These are phyloP conservation scores for Picea glauca DNA, from an alignment of 75 land plant species.

Conservation along the genomic window DNA sequence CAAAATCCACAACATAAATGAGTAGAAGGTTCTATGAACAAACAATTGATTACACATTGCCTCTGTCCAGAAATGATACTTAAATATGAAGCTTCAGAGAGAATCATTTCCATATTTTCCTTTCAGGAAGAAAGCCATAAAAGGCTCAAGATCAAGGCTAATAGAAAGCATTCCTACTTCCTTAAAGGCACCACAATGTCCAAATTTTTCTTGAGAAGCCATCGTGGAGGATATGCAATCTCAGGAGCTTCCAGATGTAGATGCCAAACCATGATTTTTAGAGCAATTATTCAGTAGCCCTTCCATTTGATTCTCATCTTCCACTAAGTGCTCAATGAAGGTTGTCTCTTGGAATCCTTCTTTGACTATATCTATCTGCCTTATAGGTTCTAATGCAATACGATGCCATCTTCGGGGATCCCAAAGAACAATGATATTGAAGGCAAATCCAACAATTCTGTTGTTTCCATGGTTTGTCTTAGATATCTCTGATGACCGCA, in stretches of 20 bases:
- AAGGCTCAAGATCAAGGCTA: too few relatives aligned
- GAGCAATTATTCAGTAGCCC: slow-evolving; percentile 54
- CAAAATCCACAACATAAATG: slow-evolving; percentile 3
- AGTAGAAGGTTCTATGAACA: neutral
- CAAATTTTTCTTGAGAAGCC: slow-evolving; percentile 51
- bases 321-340: slow-evolving; percentile 81
- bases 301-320: slow-evolving; percentile 92
- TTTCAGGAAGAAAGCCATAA: neutral
- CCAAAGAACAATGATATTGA: slow-evolving; percentile 88
- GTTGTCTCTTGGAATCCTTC: slow-evolving; percentile 73
- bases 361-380: slow-evolving; percentile 60
- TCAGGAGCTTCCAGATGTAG: slow-evolving; percentile 47
- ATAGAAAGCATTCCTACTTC: too few relatives aligned
- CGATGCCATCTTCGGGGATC: slow-evolving; percentile 82
- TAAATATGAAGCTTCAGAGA: slow-evolving; percentile 4
- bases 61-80: neutral
- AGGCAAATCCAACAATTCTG: slow-evolving; percentile 81
- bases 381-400: slow-evolving; percentile 51
- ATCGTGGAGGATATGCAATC: slow-evolving; percentile 52
- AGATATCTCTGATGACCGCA: slow-evolving; percentile 31
- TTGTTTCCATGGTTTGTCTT: slow-evolving; percentile 70
- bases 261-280: slow-evolving; percentile 80
- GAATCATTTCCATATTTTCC: neutral
- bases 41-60: neutral
- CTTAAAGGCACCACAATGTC: slow-evolving; percentile 27